These are phyloP conservation scores for Boletus sp. DNA, from an alignment of 768 basidiomycete species.

Conservation along the genomic window DNA sequence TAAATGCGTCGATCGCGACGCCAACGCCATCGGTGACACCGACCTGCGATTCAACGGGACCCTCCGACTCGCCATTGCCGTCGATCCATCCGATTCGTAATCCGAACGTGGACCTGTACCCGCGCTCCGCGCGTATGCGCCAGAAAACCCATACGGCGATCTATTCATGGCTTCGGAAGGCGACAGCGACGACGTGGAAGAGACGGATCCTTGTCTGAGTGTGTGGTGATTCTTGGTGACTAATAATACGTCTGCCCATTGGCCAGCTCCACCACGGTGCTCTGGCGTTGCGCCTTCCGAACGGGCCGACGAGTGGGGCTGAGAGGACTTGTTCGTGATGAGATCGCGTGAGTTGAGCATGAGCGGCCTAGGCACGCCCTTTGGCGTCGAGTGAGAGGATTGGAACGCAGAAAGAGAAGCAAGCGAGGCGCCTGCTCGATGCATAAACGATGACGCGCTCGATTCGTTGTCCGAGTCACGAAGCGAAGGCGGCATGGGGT, in stretches of 20 bases:
- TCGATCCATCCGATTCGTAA: conserved; percentile 53
- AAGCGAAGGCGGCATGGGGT: neutral
- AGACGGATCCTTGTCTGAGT: conserved; percentile 54
- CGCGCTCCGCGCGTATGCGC: conserved; percentile 9
- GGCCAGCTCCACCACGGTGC: conserved; percentile 24
- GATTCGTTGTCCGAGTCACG: conserved; percentile 25
- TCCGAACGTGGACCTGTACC: conserved; percentile 41
- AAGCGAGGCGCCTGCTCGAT: conserved; percentile 39
- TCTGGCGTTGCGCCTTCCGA: conserved; percentile 39
- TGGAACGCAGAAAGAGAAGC: conserved; percentile 45
- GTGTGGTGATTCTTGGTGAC: conserved; percentile 34
- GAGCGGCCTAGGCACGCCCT: conserved; percentile 63
- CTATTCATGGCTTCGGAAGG: conserved; percentile 48
- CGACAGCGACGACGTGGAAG: conserved; percentile 63
- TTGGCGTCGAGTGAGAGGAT: conserved; percentile 36
- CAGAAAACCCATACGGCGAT: conserved; percentile 24
- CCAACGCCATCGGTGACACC: conserved; percentile 70
- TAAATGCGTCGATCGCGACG: conserved; percentile 38
- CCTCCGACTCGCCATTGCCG: conserved; percentile 43
- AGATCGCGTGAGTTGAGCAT: conserved; percentile 54
- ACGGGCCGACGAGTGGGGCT: conserved; percentile 28
- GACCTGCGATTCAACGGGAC: conserved; percentile 66
- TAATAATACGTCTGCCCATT: conserved; percentile 52
- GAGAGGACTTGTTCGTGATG: conserved; percentile 31
- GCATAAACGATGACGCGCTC: conserved; percentile 30